These are phyloP conservation scores for Cordyceps cateniannulata DNA, from an alignment of 2,329 filamentous ascomycete species.

Conservation along the genomic window DNA sequence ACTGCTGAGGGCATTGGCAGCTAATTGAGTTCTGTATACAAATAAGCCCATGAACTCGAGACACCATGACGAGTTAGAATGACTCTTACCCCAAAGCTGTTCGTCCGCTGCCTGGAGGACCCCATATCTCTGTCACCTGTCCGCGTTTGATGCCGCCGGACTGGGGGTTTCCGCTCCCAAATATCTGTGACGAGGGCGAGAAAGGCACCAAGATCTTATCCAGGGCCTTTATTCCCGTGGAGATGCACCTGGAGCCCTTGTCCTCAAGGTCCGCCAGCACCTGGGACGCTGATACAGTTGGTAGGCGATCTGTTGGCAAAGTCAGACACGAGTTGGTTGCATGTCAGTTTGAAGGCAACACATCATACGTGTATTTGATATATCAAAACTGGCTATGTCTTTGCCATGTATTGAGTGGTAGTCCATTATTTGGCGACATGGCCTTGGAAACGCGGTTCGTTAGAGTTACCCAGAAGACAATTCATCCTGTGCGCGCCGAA, in stretches of 20 bases:
- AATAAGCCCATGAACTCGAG: conserved; percentile 11
- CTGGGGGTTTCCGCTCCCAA: conserved; percentile 13
- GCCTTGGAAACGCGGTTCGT: neutral
- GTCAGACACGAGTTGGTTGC: neutral
- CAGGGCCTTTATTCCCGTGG: conserved; percentile 49
- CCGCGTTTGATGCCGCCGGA: conserved; percentile 62
- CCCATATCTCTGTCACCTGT: conserved; percentile 81
- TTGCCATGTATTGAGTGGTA: conserved; percentile 53
- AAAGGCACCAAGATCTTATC: conserved; percentile 38
- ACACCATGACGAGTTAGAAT: neutral
- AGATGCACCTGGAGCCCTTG: conserved; percentile 42
- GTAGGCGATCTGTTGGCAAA: conserved; percentile 56
- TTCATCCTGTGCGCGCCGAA: neutral
- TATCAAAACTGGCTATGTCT: conserved; percentile 56
- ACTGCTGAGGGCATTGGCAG: conserved; percentile 54
- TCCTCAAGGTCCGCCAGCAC: conserved; percentile 56
- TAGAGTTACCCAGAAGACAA: neutral
- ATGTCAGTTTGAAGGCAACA: neutral
- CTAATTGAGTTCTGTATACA: conserved; percentile 61
- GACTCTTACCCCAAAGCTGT: conserved; percentile 67
- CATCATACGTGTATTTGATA: conserved; percentile 44
- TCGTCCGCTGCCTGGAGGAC: conserved; percentile 80
- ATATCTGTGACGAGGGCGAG: neutral
- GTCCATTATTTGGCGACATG: conserved; percentile 38
- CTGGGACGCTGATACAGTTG: conserved; percentile 70